Evolutionary conservation across 1,139 yeast genomes (phyloP).

Genomic region (Yamadazyma spencermartinsiae): DNA sequence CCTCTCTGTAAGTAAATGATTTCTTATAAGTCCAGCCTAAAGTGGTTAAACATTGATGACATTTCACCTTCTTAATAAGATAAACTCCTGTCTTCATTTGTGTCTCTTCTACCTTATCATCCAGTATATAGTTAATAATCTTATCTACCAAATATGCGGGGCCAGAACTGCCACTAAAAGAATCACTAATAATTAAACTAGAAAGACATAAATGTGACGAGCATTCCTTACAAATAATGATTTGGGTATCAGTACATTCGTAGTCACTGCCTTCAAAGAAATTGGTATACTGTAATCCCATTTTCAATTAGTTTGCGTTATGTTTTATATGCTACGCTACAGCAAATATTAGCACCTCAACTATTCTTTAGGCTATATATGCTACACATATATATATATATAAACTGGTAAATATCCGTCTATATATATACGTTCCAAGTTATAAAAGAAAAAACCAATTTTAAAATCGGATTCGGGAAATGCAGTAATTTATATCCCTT

Average conservation of each 20-base stretch:
- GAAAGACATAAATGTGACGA: slow-evolving; percentile 54
- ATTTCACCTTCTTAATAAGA: slow-evolving; percentile 59
- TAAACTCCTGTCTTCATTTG: slow-evolving; percentile 74
- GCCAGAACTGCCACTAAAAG: slow-evolving; percentile 53
- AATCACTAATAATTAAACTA: slow-evolving; percentile 47
- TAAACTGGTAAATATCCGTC: too few species aligned
- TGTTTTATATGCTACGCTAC: background rate
- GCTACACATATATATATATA: background rate
- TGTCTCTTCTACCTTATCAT: slow-evolving; percentile 33
- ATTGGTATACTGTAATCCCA: slow-evolving; percentile 42
- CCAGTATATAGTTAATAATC: slow-evolving; percentile 43
- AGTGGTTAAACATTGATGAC: slow-evolving; percentile 61
- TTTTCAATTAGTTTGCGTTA: slow-evolving; percentile 8
- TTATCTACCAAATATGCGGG: slow-evolving; percentile 53
- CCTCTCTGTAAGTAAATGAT: slow-evolving; percentile 54
- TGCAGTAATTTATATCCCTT: background rate
- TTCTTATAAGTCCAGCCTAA: slow-evolving; percentile 81
- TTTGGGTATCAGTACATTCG: slow-evolving; percentile 37
- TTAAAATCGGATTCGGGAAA: background rate
- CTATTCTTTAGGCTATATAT: background rate
- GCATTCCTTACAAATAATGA: slow-evolving; percentile 52
- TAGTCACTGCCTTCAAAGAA: slow-evolving; percentile 38
- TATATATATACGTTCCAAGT: background rate
- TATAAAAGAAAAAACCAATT: background rate
- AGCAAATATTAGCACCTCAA: background rate